Percentiles rank a stretch among this genome's conserved stretches.
Conservation (phyloP, 2,329 filamentous ascomycete species). For the Trichoderma pleuroti region DNA sequence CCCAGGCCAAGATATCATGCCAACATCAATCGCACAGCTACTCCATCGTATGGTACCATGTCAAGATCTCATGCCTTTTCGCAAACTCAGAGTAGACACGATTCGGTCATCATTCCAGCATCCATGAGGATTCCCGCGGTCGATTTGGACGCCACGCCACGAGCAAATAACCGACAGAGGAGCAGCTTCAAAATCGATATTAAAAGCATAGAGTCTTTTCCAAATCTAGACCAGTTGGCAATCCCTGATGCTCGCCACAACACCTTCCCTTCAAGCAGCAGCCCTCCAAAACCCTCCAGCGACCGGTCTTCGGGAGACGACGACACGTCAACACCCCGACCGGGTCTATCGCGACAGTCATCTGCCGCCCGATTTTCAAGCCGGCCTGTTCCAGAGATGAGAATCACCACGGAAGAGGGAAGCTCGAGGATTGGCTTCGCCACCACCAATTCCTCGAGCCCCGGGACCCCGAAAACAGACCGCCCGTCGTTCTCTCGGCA, state of each 20-base stretch:
- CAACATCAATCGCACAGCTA: slow-evolving; percentile 17
- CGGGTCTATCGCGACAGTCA: slow-evolving; percentile 50
- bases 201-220: slow-evolving; percentile 25
- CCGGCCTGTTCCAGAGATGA: slow-evolving; percentile 67
- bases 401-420: slow-evolving; percentile 61
- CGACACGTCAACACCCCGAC: slow-evolving; percentile 35
- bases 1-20: slow-evolving; percentile 17
- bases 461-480: slow-evolving; percentile 30
- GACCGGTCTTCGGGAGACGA: slow-evolving; percentile 25
- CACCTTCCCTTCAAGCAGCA: slow-evolving; percentile 24
- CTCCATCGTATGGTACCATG: slow-evolving; percentile 35
- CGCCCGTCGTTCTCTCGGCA: slow-evolving; percentile 40
- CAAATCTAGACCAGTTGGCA: slow-evolving; percentile 23
- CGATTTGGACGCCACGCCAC: neutral
- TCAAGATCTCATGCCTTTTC: slow-evolving; percentile 25
- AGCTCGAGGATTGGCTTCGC: slow-evolving; percentile 66
- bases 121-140: slow-evolving; percentile 19
- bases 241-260: slow-evolving; percentile 13
- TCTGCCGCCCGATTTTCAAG: slow-evolving; percentile 65
- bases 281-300: slow-evolving; percentile 25
- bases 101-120: neutral
- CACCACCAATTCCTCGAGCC: slow-evolving; percentile 28
- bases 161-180: neutral
- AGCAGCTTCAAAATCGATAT: slow-evolving; percentile 11
- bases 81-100: neutral